Base-by-base conservation (phyloP, 305 asterid species). In the Fraxinus latifolia region DNA sequence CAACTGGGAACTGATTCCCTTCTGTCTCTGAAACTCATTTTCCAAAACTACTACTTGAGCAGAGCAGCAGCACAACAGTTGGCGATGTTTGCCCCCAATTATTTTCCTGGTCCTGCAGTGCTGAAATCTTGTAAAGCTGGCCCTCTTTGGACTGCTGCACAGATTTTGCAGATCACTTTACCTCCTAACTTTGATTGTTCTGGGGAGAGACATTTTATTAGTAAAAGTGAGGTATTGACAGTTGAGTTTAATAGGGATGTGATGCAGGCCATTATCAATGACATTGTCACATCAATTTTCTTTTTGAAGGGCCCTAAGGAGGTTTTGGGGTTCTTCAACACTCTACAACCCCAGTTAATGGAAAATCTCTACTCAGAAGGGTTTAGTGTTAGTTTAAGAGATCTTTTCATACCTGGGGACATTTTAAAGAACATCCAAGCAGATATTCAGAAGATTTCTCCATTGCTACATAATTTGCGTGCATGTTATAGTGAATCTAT, bases 221-320 rank as follows among this genome's bases (percentile, higher is more conserved):
- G 87, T 25, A 88, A 84, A 79, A 90, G 97, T 73, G 93, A 93
- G 88, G 34, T 96, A 25, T 50, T 90, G 74, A 89, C 77, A 36
- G 15, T 94, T 4, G 98, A 96, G 23, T 88, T 78, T 58, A 88
- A 67, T 79, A 86, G 90, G 91, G 98, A 92, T 67, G 84, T 78
- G 76, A 84, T 93, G 91, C 86, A 93, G 11, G 83, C 98, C 21
- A 87, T 91, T 74, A 81, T 88, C 44, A 92, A 87, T 60, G 99
- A 96, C 70, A 70, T 94, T 25, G 90, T 96, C 78, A 94, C 97
- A 36, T 92, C 98, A 0, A 89, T 93, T 76, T 91, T 89, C 87
- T 94, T 96, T 87, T 81, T 90, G 79, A 93, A 94, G 91, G 98
- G 98, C 80, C 98, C 98, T 3, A 88, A 85, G 75, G 97, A 93